Evolutionary conservation across 192 early-diverging fungal species (phyloP).

Genomic region (Phlyctochytrium planicorne): DNA sequence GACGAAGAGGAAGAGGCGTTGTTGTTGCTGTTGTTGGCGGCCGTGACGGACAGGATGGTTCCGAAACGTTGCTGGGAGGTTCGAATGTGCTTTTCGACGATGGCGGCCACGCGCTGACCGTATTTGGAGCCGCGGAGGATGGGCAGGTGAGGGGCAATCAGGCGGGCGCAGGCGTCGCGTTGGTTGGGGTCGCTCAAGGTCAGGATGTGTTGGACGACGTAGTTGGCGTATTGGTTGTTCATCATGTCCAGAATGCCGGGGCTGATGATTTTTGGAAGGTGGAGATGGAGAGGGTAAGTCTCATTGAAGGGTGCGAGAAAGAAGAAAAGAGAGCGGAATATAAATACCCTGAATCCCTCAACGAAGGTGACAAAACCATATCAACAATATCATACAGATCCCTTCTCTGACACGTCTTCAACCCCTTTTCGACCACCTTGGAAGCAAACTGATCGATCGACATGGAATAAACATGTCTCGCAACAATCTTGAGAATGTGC

Average conservation of each 20-base stretch:
- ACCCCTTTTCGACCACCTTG: conserved; percentile 74
- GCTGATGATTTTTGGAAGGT: no score
- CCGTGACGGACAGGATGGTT: conserved; percentile 11
- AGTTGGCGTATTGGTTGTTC: conserved; percentile 77
- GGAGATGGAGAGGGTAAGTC: conserved; percentile 4
- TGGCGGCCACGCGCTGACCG: conserved; percentile 63
- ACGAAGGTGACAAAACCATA: conserved; percentile 29
- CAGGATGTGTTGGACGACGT: conserved; percentile 74
- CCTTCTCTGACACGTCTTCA: conserved; percentile 46
- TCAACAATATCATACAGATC: conserved; percentile 50
- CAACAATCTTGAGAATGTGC: conserved; percentile 46
- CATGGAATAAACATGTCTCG: conserved; percentile 46
- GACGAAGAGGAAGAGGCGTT: not conserved
- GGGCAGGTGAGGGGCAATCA: conserved; percentile 68
- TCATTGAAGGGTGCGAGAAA: conserved; percentile 33
- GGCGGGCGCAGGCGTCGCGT: conserved; percentile 52
- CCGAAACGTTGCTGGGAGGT: conserved; percentile 28
- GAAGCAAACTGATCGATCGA: conserved; percentile 73
- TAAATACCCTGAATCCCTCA: conserved; percentile 30
- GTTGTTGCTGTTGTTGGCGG: not conserved
- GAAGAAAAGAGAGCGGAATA: conserved; percentile 17
- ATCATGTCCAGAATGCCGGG: conserved; percentile 68
- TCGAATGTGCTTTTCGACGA: conserved; percentile 50
- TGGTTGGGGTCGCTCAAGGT: conserved; percentile 57
- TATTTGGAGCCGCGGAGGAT: conserved; percentile 69